These are phyloP conservation scores for Podospora tetraspora DNA, from an alignment of 495 filamentous ascomycete genomes.

Conservation along the genomic window DNA sequence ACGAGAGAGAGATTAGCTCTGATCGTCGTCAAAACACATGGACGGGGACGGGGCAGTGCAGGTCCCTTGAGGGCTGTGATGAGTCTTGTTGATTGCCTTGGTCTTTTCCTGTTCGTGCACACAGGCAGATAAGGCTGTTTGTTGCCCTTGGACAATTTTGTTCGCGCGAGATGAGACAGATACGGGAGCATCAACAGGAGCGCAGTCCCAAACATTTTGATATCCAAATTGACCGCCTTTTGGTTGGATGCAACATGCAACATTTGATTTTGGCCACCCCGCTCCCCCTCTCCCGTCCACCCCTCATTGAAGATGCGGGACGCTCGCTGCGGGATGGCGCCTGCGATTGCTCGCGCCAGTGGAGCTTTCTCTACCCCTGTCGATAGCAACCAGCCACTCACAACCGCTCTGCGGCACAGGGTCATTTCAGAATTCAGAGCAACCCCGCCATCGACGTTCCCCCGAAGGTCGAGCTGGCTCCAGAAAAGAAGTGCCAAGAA, in stretches of 20 bases:
- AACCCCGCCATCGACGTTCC: constrained; percentile 20
- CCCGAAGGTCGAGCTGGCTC: constrained; percentile 8
- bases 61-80: background rate
- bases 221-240: background rate
- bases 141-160: background rate
- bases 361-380: background rate
- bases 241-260: background rate
- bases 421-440: constrained; percentile 15
- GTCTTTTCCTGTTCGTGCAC: background rate
- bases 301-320: background rate
- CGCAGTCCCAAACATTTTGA: background rate
- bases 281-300: background rate
- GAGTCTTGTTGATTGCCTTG: background rate
- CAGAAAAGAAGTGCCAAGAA: constrained; percentile 6
- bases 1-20: background rate
- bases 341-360: constrained; percentile 7
- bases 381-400: constrained; percentile 5
- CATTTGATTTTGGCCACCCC: background rate
- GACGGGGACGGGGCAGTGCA: background rate
- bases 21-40: background rate
- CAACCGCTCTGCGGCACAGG: constrained; percentile 2
- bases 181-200: background rate
- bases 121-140: background rate
- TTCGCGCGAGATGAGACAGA: background rate
- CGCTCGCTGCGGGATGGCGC: background rate